Conservation (phyloP, 805 yeast species). For the Wickerhamiella sergipiensis region DNA sequence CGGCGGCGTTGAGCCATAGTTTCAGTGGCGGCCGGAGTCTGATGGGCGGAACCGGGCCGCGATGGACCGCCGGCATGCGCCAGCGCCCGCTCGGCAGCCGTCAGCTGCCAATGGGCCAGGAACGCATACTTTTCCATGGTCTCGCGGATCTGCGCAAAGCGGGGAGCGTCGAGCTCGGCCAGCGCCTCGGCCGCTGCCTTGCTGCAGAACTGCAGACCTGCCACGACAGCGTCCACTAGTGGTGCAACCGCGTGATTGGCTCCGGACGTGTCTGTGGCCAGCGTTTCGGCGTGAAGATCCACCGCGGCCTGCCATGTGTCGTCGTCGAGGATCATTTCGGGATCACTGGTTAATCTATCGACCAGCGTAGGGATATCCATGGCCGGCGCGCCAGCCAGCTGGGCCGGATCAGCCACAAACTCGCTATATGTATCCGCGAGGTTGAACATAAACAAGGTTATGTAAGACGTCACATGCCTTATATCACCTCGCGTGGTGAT, state of each 20-base stretch:
- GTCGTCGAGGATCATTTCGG: slow-evolving; percentile 9
- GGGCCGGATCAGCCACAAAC: slow-evolving; percentile 10
- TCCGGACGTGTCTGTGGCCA: neutral
- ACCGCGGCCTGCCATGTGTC: slow-evolving; percentile 10
- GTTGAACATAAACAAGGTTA: slow-evolving; percentile 12
- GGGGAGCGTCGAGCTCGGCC: neutral
- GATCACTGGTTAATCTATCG: slow-evolving; percentile 5
- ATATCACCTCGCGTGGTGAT: too few relatives aligned
- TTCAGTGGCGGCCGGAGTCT: neutral
- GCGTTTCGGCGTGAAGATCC: neutral
- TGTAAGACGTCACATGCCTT: too few relatives aligned
- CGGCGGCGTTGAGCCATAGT: neutral
- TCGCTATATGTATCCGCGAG: slow-evolving; percentile 12
- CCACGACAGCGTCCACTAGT: neutral
- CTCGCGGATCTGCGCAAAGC: slow-evolving; percentile 7
- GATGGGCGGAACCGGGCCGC: neutral
- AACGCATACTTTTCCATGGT: slow-evolving; percentile 20
- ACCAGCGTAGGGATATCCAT: slow-evolving; percentile 1
- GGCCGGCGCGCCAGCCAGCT: slow-evolving; percentile 7
- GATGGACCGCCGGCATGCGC: slow-evolving; percentile 1
- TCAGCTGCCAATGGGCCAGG: slow-evolving; percentile 19
- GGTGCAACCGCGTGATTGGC: neutral
- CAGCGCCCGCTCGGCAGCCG: slow-evolving; percentile 8
- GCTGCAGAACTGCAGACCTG: neutral
- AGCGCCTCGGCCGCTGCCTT: neutral